phyloP scores from a whole-genome alignment of 257 asterid species.

The Lantana camara region DNA sequence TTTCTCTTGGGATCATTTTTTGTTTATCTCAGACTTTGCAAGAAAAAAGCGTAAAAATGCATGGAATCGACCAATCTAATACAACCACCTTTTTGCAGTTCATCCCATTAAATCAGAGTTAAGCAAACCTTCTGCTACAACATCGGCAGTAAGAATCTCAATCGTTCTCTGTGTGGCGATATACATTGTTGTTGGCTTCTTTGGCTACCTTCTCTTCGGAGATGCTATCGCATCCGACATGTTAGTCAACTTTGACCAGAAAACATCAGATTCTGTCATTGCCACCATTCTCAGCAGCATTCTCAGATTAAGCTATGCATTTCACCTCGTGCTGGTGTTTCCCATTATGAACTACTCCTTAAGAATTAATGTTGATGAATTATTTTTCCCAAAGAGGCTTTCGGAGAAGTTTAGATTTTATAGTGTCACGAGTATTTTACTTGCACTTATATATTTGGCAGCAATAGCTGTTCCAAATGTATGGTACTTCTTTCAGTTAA shows the following conservation, averaged over 20 bases:
- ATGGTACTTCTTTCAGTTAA: conserved; percentile 96
- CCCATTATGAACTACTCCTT: conserved; percentile 94
- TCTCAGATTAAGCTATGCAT: conserved; percentile 82
- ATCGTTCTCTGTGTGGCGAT: conserved; percentile 66
- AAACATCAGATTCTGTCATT: conserved; percentile 52
- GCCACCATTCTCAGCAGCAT: conserved; percentile 51
- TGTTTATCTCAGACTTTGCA: no score
- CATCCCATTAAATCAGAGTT: conserved; percentile 98
- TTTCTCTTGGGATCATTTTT: no score
- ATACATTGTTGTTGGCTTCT: conserved; percentile 86
- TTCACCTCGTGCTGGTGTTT: conserved; percentile 96
- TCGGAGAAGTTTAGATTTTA: conserved; percentile 55
- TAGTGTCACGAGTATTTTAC: conserved; percentile 53
- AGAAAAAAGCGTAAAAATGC: no score
- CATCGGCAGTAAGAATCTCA: conserved; percentile 73
- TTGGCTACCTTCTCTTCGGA: conserved; percentile 91
- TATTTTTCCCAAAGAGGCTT: conserved; percentile 69
- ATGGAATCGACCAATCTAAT: background rate
- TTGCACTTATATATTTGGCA: conserved; percentile 61
- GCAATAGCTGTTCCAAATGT: conserved; percentile 82
- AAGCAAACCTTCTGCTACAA: conserved; percentile 81
- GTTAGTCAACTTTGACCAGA: conserved; percentile 85
- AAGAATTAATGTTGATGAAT: conserved; percentile 76
- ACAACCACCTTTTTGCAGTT: conserved; percentile 47
- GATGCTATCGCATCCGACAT: conserved; percentile 92